These are phyloP conservation scores for Peterozyma toletana DNA, from an alignment of 805 yeast genomes.

Conservation along the genomic window DNA sequence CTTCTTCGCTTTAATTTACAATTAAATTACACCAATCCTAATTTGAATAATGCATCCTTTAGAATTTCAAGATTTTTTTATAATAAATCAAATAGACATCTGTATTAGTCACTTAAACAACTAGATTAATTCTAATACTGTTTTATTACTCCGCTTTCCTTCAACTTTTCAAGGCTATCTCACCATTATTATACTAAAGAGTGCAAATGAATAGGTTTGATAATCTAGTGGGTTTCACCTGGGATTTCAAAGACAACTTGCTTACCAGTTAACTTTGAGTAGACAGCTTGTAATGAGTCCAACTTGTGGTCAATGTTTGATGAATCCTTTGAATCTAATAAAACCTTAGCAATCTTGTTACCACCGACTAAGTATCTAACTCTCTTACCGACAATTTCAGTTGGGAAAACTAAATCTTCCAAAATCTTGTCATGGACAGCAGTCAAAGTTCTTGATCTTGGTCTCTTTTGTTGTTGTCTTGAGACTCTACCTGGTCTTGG, in stretches of 20 bases:
- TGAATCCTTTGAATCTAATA: slow-evolving; percentile 96
- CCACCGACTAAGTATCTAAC: slow-evolving; percentile 99
- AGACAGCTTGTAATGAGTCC: slow-evolving; percentile 98
- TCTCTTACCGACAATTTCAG: slow-evolving; percentile 98
- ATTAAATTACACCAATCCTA: too few species aligned
- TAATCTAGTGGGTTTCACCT: slow-evolving; percentile 37
- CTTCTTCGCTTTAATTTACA: too few species aligned
- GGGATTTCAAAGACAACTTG: slow-evolving; percentile 97
- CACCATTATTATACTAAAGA: too few species aligned
- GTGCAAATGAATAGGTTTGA: too few species aligned
- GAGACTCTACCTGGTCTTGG: slow-evolving; percentile 98
- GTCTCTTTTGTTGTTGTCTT: slow-evolving; percentile 96
- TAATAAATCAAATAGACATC: too few species aligned
- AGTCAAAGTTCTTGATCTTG: slow-evolving; percentile 98
- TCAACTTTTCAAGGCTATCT: too few species aligned
- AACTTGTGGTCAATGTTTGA: slow-evolving; percentile 96
- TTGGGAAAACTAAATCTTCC: slow-evolving; percentile 99
- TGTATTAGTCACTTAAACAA: too few species aligned
- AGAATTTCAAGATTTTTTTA: too few species aligned
- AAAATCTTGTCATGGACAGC: slow-evolving; percentile 98
- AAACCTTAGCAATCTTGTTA: slow-evolving; percentile 94
- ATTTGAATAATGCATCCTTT: too few species aligned
- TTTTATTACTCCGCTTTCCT: too few species aligned
- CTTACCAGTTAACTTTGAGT: slow-evolving; percentile 98
- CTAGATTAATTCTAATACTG: too few species aligned